A percentile compares a stretch with the other conserved stretches of the same genome.
These are phyloP conservation scores for Erodium chrysanthum DNA, from an alignment of 441 rosid genomes.

Conservation along the genomic window DNA sequence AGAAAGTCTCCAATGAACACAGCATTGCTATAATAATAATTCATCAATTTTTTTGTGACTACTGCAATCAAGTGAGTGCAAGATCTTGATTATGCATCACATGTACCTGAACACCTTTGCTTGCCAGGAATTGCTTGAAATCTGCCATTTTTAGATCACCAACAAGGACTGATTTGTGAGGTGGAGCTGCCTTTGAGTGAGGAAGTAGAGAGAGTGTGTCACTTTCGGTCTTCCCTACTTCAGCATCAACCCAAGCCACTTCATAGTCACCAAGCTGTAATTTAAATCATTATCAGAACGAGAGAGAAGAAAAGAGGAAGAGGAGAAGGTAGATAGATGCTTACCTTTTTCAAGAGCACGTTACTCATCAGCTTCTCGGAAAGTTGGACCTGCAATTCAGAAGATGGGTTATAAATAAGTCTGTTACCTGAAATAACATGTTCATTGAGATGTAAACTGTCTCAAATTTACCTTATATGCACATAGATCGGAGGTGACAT, in stretches of 20 bases:
- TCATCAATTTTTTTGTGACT: neutral
- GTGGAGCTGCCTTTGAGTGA: conserved; percentile 44
- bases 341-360: conserved; percentile 63
- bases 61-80: neutral
- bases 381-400: conserved; percentile 64
- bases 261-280: conserved; percentile 70
- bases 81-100: neutral
- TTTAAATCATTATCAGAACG: too few species aligned
- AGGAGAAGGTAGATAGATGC: too few species aligned
- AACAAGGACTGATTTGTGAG: conserved; percentile 79
- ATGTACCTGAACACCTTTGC: conserved; percentile 78
- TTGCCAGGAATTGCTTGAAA: conserved; percentile 76
- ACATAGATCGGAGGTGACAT: conserved; percentile 91
- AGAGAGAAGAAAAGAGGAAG: too few species aligned
- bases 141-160: conserved; percentile 92
- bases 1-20: neutral
- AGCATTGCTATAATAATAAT: too few species aligned
- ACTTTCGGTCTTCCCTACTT: conserved; percentile 73
- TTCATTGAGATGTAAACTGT: conserved; percentile 11
- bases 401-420: conserved; percentile 18
- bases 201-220: conserved; percentile 60
- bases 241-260: conserved; percentile 89
- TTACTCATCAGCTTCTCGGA: conserved; percentile 95
- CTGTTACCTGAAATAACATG: conserved; percentile 2
- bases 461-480: conserved; percentile 64